Conservation (phyloP, 2,329 filamentous ascomycete species). For the Orbilia quercus region DNA sequence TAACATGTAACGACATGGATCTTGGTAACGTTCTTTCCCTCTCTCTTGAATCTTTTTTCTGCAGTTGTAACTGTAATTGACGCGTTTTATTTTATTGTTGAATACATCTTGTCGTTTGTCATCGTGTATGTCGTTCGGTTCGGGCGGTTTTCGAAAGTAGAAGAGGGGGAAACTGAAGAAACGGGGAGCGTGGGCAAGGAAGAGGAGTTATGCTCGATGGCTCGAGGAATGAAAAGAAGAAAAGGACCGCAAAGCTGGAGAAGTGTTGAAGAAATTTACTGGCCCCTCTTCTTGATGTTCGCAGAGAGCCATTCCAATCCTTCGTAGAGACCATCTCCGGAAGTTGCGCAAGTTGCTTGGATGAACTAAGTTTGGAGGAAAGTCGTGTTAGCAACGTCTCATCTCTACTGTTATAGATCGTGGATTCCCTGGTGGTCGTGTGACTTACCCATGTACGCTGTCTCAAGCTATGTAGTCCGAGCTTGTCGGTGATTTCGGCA, state of each 20-base stretch:
- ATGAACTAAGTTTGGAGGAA: conserved; percentile 79
- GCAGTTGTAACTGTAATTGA: background rate
- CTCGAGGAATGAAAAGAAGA: conserved; percentile 8
- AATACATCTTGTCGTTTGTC: background rate
- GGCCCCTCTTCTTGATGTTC: conserved; percentile 76
- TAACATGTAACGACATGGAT: background rate
- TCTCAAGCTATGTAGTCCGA: conserved; percentile 98
- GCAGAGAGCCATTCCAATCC: conserved; percentile 93
- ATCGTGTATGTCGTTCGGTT: conserved; percentile 4
- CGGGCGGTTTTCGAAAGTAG: background rate
- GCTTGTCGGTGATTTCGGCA: conserved; percentile 99
- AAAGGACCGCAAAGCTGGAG: background rate
- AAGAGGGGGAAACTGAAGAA: background rate
- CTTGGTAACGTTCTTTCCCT: background rate
- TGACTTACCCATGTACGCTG: conserved; percentile 95
- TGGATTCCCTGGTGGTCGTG: conserved; percentile 27
- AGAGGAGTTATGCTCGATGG: conserved; percentile 14
- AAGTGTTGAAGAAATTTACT: conserved; percentile 41
- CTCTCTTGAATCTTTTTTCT: background rate
- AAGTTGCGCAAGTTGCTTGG: conserved; percentile 99
- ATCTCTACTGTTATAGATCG: background rate
- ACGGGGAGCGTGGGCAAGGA: conserved; percentile 5
- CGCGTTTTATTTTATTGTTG: background rate
- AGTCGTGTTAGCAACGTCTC: conserved; percentile 57
- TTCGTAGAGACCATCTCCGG: conserved; percentile 99